Evolutionary conservation across 257 asterid species (phyloP).

Genomic region (Jaltomata sinuosa): DNA sequence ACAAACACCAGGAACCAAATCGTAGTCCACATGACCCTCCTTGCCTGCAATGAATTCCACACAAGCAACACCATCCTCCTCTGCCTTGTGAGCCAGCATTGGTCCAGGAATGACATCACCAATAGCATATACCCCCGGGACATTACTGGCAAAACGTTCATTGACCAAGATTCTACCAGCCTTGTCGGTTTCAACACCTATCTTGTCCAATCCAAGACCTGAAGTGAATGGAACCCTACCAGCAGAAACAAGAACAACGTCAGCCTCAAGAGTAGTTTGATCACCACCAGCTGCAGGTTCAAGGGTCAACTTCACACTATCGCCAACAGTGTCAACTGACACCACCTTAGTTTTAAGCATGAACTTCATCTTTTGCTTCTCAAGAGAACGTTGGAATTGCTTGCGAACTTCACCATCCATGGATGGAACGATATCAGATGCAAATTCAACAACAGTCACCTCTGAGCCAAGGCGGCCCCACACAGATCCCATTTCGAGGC

Average conservation of each 20-base stretch:
- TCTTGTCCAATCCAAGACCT: constrained; percentile 74
- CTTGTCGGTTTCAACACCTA: constrained; percentile 83
- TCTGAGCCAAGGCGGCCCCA: constrained; percentile 97
- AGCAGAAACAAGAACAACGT: constrained; percentile 93
- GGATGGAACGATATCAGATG: constrained; percentile 77
- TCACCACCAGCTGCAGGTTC: constrained; percentile 96
- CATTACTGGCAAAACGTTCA: constrained; percentile 56
- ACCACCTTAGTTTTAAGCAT: constrained; percentile 91
- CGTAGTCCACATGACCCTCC: constrained; percentile 93
- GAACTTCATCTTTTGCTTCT: constrained; percentile 96
- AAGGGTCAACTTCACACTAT: constrained; percentile 62
- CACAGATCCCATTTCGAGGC: constrained; percentile 98
- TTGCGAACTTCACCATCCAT: constrained; percentile 90
- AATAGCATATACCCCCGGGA: constrained; percentile 68
- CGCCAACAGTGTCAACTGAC: constrained; percentile 68
- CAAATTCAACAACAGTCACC: constrained; percentile 90
- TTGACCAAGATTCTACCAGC: constrained; percentile 76
- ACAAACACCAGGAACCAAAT: constrained; percentile 90
- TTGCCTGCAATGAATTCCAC: constrained; percentile 88
- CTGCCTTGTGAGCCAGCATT: constrained; percentile 99
- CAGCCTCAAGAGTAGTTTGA: constrained; percentile 76
- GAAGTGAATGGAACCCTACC: constrained; percentile 82
- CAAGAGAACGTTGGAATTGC: constrained; percentile 86
- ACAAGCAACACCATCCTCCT: constrained; percentile 96
- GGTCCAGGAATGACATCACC: constrained; percentile 99